phyloP scores from a whole-genome alignment of 2,329 filamentous ascomycete genomes.

The Xylariaceae sp. region DNA sequence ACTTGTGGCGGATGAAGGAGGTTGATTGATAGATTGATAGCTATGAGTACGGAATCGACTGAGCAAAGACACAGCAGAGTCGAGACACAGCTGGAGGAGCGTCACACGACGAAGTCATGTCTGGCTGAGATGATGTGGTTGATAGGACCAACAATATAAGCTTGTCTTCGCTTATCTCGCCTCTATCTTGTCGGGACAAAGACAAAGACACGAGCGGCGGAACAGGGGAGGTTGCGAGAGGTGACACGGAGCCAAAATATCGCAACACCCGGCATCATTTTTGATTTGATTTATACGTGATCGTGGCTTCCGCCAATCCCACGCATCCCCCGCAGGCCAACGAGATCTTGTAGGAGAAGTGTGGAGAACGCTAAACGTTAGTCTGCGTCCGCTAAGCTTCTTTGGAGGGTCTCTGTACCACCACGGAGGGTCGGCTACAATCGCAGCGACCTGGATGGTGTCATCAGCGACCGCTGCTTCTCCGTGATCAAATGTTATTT shows the following conservation, averaged over 20 bases:
- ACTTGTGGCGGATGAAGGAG: not conserved
- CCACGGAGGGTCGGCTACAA: too few relatives aligned
- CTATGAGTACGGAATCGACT: too few relatives aligned
- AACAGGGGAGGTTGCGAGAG: not conserved
- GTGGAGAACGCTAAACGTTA: not conserved
- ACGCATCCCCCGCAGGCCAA: constrained; percentile 8
- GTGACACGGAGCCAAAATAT: not conserved
- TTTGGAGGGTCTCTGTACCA: not conserved
- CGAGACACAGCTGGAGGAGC: too few relatives aligned
- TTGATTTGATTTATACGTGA: not conserved
- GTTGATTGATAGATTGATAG: not conserved
- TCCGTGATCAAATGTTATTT: too few relatives aligned
- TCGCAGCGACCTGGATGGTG: too few relatives aligned
- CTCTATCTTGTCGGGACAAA: not conserved
- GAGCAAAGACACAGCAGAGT: too few relatives aligned
- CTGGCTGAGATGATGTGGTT: not conserved
- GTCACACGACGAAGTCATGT: not conserved
- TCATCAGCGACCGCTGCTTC: too few relatives aligned
- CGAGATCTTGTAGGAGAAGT: not conserved
- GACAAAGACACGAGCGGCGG: constrained; percentile 1
- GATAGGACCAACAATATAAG: not conserved
- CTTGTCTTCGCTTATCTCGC: constrained; percentile 11
- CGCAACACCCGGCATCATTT: not conserved
- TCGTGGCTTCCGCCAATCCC: constrained; percentile 1
- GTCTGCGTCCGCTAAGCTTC: not conserved